Percentiles rank a stretch among this genome's conserved stretches.
These are phyloP conservation scores for Globisporangium cederbergense DNA, from an alignment of 352 stramenopile species.

Conservation along the genomic window DNA sequence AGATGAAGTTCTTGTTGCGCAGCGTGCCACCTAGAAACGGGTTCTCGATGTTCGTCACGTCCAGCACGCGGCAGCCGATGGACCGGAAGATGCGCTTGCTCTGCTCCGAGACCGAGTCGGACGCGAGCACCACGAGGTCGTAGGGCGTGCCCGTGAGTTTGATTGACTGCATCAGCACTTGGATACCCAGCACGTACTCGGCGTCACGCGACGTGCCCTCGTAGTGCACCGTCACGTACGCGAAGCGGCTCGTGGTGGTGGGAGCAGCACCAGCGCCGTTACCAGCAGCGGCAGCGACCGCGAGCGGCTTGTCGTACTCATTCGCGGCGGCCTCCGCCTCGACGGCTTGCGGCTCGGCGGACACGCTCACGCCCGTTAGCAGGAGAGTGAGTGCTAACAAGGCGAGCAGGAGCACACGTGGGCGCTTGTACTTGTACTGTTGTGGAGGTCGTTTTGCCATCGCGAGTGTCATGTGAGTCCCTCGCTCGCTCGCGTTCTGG, in stretches of 20 bases:
- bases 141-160: conserved; percentile 79
- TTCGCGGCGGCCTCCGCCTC: conserved; percentile 14
- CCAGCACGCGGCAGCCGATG: conserved; percentile 79
- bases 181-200: conserved; percentile 82
- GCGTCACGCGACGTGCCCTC: conserved; percentile 78
- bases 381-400: conserved; percentile 14
- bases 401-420: conserved; percentile 4
- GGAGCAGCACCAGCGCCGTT: too few species aligned
- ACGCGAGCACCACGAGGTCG: conserved; percentile 84
- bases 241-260: conserved; percentile 54
- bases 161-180: conserved; percentile 85
- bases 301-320: conserved; percentile 10
- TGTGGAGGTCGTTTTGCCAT: not conserved
- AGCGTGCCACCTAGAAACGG: conserved; percentile 75
- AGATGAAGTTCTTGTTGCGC: conserved; percentile 88
- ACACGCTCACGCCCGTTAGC: conserved; percentile 18
- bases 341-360: conserved; percentile 7
- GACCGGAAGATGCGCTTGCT: conserved; percentile 75
- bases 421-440: not conserved
- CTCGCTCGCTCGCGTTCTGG: not conserved
- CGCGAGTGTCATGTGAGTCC: not conserved
- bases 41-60: conserved; percentile 88
- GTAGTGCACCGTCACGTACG: conserved; percentile 86
- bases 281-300: not conserved
- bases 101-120: conserved; percentile 74